Evolutionary conservation across 495 filamentous ascomycete species (phyloP).

Genomic region (Lasiosphaeriaceae sp.): DNA sequence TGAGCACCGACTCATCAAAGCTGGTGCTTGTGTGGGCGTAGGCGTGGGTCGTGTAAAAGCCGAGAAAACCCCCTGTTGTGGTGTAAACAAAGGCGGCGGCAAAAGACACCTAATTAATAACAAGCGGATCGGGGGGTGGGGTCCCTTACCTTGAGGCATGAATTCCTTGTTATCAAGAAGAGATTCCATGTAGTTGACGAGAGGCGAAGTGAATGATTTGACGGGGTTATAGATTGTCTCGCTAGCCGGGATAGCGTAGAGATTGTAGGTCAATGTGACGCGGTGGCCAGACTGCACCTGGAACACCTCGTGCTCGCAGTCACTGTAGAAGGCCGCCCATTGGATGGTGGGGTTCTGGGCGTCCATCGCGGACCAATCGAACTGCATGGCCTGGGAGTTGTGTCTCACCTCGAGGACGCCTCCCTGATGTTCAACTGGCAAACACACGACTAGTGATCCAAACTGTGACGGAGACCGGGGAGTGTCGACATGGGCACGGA

Average conservation of each 20-base stretch:
- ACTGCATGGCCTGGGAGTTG: slow-evolving; percentile 27
- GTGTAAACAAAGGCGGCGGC: background rate
- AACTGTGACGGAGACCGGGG: slow-evolving; percentile 43
- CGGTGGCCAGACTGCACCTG: slow-evolving; percentile 46
- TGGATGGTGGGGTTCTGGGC: slow-evolving; percentile 25
- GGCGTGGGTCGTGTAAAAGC: slow-evolving; percentile 6
- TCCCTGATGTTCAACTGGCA: slow-evolving; percentile 37
- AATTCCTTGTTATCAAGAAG: background rate
- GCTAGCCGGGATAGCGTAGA: slow-evolving; percentile 28
- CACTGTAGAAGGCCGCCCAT: slow-evolving; percentile 59
- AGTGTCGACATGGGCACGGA: slow-evolving; percentile 52
- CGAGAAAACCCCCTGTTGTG: slow-evolving; percentile 4
- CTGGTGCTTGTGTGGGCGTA: background rate
- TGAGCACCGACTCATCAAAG: background rate
- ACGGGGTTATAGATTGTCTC: background rate
- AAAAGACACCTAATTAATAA: background rate
- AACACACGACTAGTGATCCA: slow-evolving; percentile 51
- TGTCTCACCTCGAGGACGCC: slow-evolving; percentile 36
- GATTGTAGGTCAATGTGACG: slow-evolving; percentile 55
- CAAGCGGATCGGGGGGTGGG: background rate
- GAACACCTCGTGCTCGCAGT: slow-evolving; percentile 55
- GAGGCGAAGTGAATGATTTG: background rate
- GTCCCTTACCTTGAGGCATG: slow-evolving; percentile 1
- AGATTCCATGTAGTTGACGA: background rate
- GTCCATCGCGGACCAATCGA: slow-evolving; percentile 39